Percentiles rank a stretch among this genome's conserved stretches.
Evolutionary conservation across 306 rosid genomes (phyloP).

Genomic region (Quercus suber): DNA sequence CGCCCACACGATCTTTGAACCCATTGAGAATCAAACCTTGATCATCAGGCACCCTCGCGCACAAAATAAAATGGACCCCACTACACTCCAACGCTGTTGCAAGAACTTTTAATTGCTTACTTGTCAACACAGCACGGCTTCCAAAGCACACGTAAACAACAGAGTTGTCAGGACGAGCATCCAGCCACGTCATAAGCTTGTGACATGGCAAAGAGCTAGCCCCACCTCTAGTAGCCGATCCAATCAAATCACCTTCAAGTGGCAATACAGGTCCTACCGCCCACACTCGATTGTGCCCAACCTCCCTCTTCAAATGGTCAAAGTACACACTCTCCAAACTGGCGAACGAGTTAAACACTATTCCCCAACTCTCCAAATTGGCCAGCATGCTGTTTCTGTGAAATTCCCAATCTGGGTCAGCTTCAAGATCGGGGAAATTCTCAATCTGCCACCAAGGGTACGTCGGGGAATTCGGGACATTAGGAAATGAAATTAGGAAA

Average conservation of each 20-base stretch:
- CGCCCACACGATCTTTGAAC: conserved; percentile 22
- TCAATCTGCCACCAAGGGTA: conserved; percentile 43
- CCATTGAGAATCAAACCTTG: not conserved
- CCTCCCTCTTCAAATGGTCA: conserved; percentile 24
- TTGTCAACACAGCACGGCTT: conserved; percentile 31
- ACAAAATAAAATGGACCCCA: conserved; percentile 29
- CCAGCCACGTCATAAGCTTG: conserved; percentile 33
- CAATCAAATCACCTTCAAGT: not conserved
- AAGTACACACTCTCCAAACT: conserved; percentile 35
- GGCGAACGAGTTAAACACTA: conserved; percentile 36
- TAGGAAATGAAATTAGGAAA: conserved; percentile 23
- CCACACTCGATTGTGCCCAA: conserved; percentile 37
- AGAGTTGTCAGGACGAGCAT: conserved; percentile 1
- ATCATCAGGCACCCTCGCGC: not conserved
- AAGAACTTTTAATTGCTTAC: conserved; percentile 31
- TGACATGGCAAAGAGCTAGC: conserved; percentile 15
- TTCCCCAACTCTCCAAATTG: conserved; percentile 33
- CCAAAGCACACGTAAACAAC: conserved; percentile 52
- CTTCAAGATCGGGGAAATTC: not conserved
- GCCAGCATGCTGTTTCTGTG: not conserved
- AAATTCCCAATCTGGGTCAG: conserved; percentile 31
- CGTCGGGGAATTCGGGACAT: conserved; percentile 34
- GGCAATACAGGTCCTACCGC: conserved; percentile 42
- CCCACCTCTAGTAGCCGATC: conserved; percentile 27
- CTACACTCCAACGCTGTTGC: conserved; percentile 25